A percentile compares a stretch with the other conserved stretches of the same genome.
Evolutionary conservation across 345 rosid genomes (phyloP).

Genomic region (Salix arbutifolia): DNA sequence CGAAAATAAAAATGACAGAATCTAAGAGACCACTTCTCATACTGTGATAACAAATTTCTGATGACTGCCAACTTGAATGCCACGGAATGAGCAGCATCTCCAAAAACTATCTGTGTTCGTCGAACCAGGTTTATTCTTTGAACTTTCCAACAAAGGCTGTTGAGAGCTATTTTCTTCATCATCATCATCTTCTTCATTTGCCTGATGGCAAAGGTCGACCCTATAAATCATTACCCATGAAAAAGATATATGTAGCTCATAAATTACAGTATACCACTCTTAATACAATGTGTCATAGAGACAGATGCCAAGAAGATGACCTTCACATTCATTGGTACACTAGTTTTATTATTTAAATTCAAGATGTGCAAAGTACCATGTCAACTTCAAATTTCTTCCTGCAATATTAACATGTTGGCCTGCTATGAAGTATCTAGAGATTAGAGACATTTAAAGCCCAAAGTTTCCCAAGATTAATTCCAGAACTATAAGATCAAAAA

Average conservation of each 20-base stretch:
- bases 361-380: neutral
- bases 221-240: conserved; percentile 28
- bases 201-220: conserved; percentile 69
- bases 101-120: conserved; percentile 31
- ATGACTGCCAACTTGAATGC: conserved; percentile 51
- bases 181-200: conserved; percentile 56
- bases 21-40: conserved; percentile 11
- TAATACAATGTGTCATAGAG: neutral
- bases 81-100: conserved; percentile 47
- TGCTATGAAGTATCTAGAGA: neutral
- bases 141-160: conserved; percentile 46
- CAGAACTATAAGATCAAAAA: neutral
- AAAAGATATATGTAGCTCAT: neutral
- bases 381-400: neutral
- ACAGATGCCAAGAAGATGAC: neutral
- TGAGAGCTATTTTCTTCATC: conserved; percentile 55
- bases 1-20: conserved; percentile 1
- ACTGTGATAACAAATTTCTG: conserved; percentile 65
- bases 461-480: neutral
- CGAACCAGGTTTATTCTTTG: conserved; percentile 31
- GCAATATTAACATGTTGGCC: neutral
- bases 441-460: neutral
- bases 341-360: neutral
- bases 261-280: neutral
- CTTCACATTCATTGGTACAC: neutral